Evolutionary conservation across 768 basidiomycete species (phyloP), one percentile per base, ranked within the genome.

Genomic region (Auriculariales sp.): DNA sequence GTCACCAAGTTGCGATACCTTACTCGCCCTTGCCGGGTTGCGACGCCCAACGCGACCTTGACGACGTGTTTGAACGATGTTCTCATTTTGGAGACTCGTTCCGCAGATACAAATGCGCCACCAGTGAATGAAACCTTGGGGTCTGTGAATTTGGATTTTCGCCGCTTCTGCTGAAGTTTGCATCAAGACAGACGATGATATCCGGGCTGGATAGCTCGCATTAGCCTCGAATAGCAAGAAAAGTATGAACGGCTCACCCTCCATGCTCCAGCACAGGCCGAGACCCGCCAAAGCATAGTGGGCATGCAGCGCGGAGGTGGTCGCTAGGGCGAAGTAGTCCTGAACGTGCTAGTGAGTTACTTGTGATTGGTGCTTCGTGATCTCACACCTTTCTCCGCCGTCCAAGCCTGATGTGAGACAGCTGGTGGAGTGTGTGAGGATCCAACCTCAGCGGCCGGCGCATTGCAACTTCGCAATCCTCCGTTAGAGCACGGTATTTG

Each of bases 151-250:
- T 28, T 35, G 22, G 7, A 10, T 24, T 29, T 34, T 19, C 45
- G 44, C 2, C 50, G 30, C 14, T 42, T 39, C 28, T 51, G 50
- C 14, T 30, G 25, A 51, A 51, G 22, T 36, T 34, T 2, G 28
- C 50, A 17, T 51, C 50, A 2, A 47, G 45, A 3, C 45, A 46
- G 10, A 51, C 28, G n/a, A 51, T 28, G 1, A 47, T 46, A 47
- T 51, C 2, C 3, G 33, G 45, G 25, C 45, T 44, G 30, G 9
- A n/a, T 17, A 30, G 30, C n/a, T n/a, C n/a, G n/a, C n/a, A n/a
- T n/a, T n/a, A n/a, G n/a, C 33, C 10, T 22, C 27, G 6, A 15
- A 35, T 7, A 17, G 28, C 3, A 4, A 34, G 28, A 14, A 48
- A 15, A 14, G 11, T 7, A 24, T 15, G 29, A 11, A 10, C 30